phyloP scores from a whole-genome alignment of 139 green algal genomes.

The Axilococcus clingmanii region DNA sequence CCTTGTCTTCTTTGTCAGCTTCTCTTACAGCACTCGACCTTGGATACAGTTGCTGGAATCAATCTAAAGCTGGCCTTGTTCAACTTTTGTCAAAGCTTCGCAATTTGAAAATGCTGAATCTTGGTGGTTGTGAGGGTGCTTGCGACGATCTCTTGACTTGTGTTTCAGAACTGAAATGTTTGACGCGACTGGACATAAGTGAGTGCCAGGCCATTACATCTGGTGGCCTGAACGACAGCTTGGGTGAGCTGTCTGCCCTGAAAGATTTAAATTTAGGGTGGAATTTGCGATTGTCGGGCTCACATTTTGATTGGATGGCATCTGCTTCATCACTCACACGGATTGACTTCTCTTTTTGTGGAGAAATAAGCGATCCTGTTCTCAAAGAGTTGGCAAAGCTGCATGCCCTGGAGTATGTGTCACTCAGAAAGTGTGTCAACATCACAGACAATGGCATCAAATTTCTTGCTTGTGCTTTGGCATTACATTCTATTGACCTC shows the following conservation, averaged over 20 bases:
- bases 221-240: constrained; percentile 2
- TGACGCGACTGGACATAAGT: constrained; percentile 17
- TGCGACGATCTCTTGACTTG: constrained; percentile 2
- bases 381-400: not conserved
- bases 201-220: constrained; percentile 19
- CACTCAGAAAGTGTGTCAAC: not conserved
- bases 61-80: constrained; percentile 7
- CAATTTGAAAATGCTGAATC: constrained; percentile 15
- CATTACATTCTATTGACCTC: constrained; percentile 1
- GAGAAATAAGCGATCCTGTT: not conserved
- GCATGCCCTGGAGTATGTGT: not conserved
- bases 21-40: constrained; percentile 20
- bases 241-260: constrained; percentile 7
- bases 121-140: constrained; percentile 6
- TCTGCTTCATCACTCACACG: not conserved
- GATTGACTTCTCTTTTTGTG: constrained; percentile 2
- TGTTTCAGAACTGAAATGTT: constrained; percentile 3
- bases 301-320: constrained; percentile 6
- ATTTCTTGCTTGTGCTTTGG: not conserved
- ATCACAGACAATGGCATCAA: not conserved
- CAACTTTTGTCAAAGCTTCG: constrained; percentile 5
- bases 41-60: constrained; percentile 18
- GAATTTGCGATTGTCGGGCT: constrained; percentile 16
- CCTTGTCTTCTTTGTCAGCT: not conserved
- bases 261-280: constrained; percentile 18